A percentile compares a stretch with the other conserved stretches of the same genome.
These are phyloP conservation scores for Fusarium sp. DNA, from an alignment of 2,329 filamentous ascomycete genomes.

Conservation along the genomic window DNA sequence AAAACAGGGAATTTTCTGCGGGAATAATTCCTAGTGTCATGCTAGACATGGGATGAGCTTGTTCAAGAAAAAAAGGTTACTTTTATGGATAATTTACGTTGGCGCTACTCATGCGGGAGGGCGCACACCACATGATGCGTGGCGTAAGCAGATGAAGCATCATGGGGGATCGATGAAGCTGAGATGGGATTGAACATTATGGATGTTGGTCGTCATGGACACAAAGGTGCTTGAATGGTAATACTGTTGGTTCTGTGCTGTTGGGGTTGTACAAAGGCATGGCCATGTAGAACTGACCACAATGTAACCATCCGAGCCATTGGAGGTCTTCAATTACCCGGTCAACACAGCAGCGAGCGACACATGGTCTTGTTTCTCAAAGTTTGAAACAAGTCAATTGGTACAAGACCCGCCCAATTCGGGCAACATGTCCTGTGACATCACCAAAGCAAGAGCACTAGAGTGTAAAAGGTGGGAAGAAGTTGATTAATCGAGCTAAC, in stretches of 20 bases:
- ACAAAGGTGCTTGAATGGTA: neutral
- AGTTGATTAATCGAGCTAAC: conserved; percentile 6
- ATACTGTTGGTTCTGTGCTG: neutral
- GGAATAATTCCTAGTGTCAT: neutral
- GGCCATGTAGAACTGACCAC: neutral
- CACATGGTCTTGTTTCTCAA: neutral
- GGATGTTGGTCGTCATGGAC: neutral
- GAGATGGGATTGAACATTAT: neutral
- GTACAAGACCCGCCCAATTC: neutral
- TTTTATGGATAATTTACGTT: conserved; percentile 26
- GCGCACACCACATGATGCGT: conserved; percentile 10
- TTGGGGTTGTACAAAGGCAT: neutral
- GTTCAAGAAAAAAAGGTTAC: conserved; percentile 29
- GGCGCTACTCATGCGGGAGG: conserved; percentile 5
- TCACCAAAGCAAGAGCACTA: neutral
- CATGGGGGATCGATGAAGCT: neutral
- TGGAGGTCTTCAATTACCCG: neutral
- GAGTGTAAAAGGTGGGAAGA: neutral
- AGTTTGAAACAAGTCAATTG: neutral
- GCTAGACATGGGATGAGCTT: neutral
- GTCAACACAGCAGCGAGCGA: neutral
- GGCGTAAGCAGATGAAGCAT: neutral
- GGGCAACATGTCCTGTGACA: neutral
- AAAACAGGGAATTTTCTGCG: neutral
- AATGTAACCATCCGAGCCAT: neutral